Percentiles rank a stretch among this genome's conserved stretches.
phyloP scores from a whole-genome alignment of 306 rosid species.

The Sophora flavescens region DNA sequence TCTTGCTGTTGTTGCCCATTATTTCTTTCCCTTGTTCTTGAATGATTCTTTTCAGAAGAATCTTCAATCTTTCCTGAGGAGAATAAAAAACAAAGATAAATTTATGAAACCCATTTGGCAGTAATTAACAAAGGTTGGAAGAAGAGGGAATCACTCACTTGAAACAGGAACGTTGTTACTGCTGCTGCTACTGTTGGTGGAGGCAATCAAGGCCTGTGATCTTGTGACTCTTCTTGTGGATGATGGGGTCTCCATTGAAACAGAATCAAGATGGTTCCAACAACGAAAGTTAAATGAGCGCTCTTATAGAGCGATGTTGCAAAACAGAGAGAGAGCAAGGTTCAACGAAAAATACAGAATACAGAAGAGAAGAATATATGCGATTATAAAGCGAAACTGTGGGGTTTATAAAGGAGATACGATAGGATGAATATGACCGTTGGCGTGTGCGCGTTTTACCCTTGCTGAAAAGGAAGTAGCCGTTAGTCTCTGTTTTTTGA shows the following conservation, averaged over 20 bases:
- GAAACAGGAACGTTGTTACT: slow-evolving; percentile 58
- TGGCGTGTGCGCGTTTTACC: slow-evolving; percentile 58
- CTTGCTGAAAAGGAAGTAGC: slow-evolving; percentile 56
- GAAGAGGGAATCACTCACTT: slow-evolving; percentile 60
- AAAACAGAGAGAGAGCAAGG: background rate
- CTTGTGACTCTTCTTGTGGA: slow-evolving; percentile 84
- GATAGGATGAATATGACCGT: slow-evolving; percentile 72
- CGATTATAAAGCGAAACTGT: background rate
- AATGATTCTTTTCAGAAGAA: slow-evolving; percentile 50
- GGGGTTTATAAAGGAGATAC: slow-evolving; percentile 50
- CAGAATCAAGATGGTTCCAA: background rate
- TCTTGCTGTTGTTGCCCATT: slow-evolving; percentile 64
- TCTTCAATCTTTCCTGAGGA: slow-evolving; percentile 70
- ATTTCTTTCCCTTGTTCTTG: slow-evolving; percentile 61
- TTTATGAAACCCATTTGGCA: background rate
- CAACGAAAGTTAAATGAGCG: background rate
- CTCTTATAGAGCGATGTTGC: too few species aligned
- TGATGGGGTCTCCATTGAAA: slow-evolving; percentile 89
- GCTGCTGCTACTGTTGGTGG: slow-evolving; percentile 29
- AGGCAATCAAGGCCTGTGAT: slow-evolving; percentile 57
- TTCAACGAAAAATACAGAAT: background rate
- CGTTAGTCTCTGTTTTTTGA: slow-evolving; percentile 56
- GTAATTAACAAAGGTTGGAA: background rate
- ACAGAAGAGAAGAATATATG: background rate
- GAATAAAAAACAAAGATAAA: background rate